Conservation (phyloP, 2,329 filamentous ascomycete genomes). For the Scleromitrula shiraiana region DNA sequence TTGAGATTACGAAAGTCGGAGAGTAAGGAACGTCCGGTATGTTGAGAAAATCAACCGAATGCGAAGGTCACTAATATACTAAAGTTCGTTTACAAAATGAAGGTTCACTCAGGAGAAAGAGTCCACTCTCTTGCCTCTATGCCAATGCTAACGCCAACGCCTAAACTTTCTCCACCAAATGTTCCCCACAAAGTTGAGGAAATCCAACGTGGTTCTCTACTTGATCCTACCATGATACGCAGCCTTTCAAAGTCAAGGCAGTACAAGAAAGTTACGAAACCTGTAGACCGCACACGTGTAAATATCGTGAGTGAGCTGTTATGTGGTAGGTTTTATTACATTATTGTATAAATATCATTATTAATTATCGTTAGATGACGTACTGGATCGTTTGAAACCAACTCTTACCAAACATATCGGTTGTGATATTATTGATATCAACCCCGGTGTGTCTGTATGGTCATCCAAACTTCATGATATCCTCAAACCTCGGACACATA, state of each 20-base stretch:
- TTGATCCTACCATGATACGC: background rate
- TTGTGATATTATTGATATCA: conserved; percentile 81
- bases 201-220: background rate
- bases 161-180: no score
- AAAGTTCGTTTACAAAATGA: no score
- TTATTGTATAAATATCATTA: background rate
- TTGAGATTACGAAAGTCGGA: no score
- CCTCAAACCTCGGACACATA: conserved; percentile 71
- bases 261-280: background rate
- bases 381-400: conserved; percentile 56
- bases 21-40: no score
- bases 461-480: conserved; percentile 67
- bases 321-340: conserved; percentile 30
- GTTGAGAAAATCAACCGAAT: no score
- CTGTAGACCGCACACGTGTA: conserved; percentile 32
- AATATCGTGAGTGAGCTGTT: conserved; percentile 46
- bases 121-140: no score
- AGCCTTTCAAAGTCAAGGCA: background rate
- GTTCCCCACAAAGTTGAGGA: no score
- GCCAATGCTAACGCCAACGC: no score
- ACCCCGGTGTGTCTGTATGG: conserved; percentile 73
- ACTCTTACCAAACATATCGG: conserved; percentile 63
- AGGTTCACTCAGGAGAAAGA: no score
- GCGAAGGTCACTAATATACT: no score
- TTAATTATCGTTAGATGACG: conserved; percentile 21